Conservation (phyloP, 2,329 filamentous ascomycete genomes). For the Ophiostoma ulmi region DNA sequence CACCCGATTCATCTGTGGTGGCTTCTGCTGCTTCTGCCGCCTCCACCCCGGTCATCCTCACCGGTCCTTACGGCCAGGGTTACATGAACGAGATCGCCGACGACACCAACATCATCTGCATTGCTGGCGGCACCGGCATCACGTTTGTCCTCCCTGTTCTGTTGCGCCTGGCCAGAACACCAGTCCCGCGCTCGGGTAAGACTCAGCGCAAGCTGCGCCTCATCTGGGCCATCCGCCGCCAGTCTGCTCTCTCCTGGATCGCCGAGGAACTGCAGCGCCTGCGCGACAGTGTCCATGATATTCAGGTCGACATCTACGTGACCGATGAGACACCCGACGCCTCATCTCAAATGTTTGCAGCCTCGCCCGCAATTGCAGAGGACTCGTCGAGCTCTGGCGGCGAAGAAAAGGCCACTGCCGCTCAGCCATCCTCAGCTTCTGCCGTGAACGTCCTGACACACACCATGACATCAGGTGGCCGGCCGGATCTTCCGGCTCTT, state of each 20-base stretch:
- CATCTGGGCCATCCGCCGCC: constrained; percentile 59
- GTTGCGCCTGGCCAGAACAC: constrained; percentile 36
- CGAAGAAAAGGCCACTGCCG: not conserved
- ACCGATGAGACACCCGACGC: not conserved
- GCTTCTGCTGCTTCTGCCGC: constrained; percentile 22
- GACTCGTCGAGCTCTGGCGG: not conserved
- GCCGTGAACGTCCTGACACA: not conserved
- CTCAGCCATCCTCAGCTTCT: not conserved
- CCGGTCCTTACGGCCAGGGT: constrained; percentile 57
- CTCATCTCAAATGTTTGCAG: not conserved
- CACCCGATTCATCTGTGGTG: not conserved
- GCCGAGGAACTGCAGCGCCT: constrained; percentile 50
- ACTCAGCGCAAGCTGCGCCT: constrained; percentile 50
- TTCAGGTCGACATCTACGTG: constrained; percentile 27
- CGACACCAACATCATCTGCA: constrained; percentile 35
- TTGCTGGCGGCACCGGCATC: constrained; percentile 30
- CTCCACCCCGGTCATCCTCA: constrained; percentile 54
- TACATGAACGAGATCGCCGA: constrained; percentile 35
- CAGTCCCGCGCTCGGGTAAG: constrained; percentile 23
- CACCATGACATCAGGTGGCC: constrained; percentile 8
- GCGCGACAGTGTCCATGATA: constrained; percentile 31
- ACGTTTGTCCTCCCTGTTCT: constrained; percentile 52
- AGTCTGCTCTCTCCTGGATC: constrained; percentile 54
- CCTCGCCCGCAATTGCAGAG: not conserved
- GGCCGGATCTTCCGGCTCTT: constrained; percentile 44